These are phyloP conservation scores for Curvularia lunata DNA, from an alignment of 2,329 filamentous ascomycete genomes.

Conservation along the genomic window DNA sequence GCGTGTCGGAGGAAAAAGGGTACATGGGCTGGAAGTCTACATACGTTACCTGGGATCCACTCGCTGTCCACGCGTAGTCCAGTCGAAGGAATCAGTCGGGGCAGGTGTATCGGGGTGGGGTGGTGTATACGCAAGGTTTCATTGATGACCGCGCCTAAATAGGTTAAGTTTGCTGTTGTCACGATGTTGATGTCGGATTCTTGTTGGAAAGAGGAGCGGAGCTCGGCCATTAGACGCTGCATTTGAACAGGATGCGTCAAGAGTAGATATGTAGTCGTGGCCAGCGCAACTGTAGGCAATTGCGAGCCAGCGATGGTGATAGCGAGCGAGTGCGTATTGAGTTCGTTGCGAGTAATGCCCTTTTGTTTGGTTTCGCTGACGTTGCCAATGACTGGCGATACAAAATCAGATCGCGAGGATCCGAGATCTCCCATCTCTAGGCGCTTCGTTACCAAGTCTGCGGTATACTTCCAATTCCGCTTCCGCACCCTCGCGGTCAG, in stretches of 20 bases:
- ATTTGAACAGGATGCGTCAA: constrained; percentile 9
- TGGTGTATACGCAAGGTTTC: constrained; percentile 13
- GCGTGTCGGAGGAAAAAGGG: background rate
- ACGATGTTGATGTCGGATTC: constrained; percentile 11
- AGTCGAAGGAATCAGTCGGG: constrained; percentile 7
- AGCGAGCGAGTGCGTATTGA: constrained; percentile 6
- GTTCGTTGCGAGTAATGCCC: constrained; percentile 7
- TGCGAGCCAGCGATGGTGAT: constrained; percentile 13
- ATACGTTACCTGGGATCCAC: constrained; percentile 5
- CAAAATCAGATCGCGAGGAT: constrained; percentile 3
- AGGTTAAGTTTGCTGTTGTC: constrained; percentile 5
- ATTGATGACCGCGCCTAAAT: constrained; percentile 11
- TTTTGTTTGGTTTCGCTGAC: constrained; percentile 6
- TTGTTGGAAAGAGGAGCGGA: constrained; percentile 6
- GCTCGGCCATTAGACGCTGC: constrained; percentile 2
- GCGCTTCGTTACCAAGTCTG: constrained; percentile 7
- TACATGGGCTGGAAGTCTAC: background rate
- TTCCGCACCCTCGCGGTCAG: background rate
- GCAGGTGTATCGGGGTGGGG: constrained; percentile 10
- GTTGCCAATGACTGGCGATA: constrained; percentile 3
- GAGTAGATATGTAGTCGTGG: constrained; percentile 10
- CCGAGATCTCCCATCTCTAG: constrained; percentile 8
- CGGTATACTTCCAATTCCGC: constrained; percentile 6
- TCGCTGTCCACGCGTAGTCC: constrained; percentile 8
- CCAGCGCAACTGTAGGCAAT: constrained; percentile 9